These are phyloP conservation scores for Auriscalpium vulgare DNA, from an alignment of 768 basidiomycete genomes.

Conservation along the genomic window DNA sequence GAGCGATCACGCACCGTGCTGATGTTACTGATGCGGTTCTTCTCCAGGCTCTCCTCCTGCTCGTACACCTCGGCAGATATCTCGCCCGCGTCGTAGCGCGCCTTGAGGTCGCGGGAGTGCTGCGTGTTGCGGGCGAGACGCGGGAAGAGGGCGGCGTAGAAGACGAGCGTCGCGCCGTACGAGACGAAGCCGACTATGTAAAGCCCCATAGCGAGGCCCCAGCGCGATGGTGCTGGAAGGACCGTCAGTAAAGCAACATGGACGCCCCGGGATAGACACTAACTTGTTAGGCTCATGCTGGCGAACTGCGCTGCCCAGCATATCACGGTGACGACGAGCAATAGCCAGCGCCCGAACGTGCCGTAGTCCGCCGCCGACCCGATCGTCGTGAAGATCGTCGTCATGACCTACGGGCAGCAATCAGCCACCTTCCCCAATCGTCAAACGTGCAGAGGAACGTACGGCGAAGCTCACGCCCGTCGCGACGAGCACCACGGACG, in stretches of 20 bases:
- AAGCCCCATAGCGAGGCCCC: conserved; percentile 70
- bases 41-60: conserved; percentile 68
- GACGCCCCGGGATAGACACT: conserved; percentile 16
- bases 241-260: background rate
- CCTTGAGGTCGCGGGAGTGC: conserved; percentile 46
- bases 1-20: conserved; percentile 50
- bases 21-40: conserved; percentile 80
- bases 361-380: conserved; percentile 65
- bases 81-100: conserved; percentile 51
- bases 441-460: conserved; percentile 14
- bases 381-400: conserved; percentile 72
- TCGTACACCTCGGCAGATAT: conserved; percentile 60
- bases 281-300: conserved; percentile 65
- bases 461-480: conserved; percentile 74
- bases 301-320: conserved; percentile 81
- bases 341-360: conserved; percentile 68
- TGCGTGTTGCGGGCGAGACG: conserved; percentile 73
- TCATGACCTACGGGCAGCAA: conserved; percentile 49
- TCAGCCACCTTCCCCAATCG: background rate
- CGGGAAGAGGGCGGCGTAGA: conserved; percentile 73
- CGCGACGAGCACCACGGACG: conserved; percentile 68
- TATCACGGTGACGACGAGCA: conserved; percentile 60
- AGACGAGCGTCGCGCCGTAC: conserved; percentile 76
- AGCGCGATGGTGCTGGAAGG: conserved; percentile 48
- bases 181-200: conserved; percentile 76